Percentiles rank a stretch among this genome's conserved stretches.
phyloP scores from a whole-genome alignment of 768 basidiomycete genomes.

The Leccinum broughii region DNA sequence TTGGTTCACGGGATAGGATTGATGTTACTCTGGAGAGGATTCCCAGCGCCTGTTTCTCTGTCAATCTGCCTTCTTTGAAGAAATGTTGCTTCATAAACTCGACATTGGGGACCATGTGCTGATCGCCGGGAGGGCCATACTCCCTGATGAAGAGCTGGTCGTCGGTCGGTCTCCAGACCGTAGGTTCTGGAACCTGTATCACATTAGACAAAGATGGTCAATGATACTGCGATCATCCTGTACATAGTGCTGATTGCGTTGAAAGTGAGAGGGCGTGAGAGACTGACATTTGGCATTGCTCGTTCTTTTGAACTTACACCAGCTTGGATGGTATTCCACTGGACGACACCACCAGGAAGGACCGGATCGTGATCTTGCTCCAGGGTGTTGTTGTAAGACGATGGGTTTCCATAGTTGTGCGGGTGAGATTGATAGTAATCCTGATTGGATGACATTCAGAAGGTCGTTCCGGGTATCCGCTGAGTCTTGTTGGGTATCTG shows the following conservation, averaged over 20 bases:
- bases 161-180: conserved; percentile 61
- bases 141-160: conserved; percentile 66
- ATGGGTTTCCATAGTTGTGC: conserved; percentile 17
- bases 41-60: conserved; percentile 75
- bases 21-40: conserved; percentile 72
- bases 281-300: conserved; percentile 35
- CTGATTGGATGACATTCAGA: conserved; percentile 27
- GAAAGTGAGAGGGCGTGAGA: conserved; percentile 13
- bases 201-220: conserved; percentile 24
- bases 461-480: conserved; percentile 20
- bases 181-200: conserved; percentile 69
- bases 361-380: conserved; percentile 35
- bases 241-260: conserved; percentile 11
- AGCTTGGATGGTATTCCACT: conserved; percentile 21
- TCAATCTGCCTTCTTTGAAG: conserved; percentile 79
- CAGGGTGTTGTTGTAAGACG: conserved; percentile 4
- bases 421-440: conserved; percentile 23
- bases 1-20: conserved; percentile 73
- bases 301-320: conserved; percentile 32
- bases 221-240: conserved; percentile 27
- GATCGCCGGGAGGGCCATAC: conserved; percentile 38
- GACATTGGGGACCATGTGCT: conserved; percentile 64
- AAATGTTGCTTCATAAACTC: conserved; percentile 87
- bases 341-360: conserved; percentile 24
- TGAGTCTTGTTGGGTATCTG: conserved; percentile 16